A percentile compares a stretch with the other conserved stretches of the same genome.
These are phyloP conservation scores for Cladosporium oxysporum DNA, from an alignment of 2,329 filamentous ascomycete species.

Conservation along the genomic window DNA sequence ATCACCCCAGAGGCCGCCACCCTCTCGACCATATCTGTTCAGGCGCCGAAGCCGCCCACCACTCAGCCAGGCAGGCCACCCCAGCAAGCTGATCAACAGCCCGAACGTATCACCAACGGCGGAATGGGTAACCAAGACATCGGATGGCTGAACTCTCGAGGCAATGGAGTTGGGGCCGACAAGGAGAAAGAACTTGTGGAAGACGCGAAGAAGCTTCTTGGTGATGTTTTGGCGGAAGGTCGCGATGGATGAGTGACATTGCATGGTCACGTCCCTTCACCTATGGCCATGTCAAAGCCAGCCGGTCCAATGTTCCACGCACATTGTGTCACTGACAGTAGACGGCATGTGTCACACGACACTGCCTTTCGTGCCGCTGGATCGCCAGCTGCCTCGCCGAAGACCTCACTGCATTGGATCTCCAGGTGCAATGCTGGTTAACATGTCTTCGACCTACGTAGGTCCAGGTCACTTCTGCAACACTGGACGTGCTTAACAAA, in stretches of 20 bases:
- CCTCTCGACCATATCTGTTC: slow-evolving; percentile 30
- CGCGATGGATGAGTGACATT: slow-evolving; percentile 2
- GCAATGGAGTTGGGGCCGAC: slow-evolving; percentile 75
- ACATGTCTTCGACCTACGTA: neutral
- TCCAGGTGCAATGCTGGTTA: neutral
- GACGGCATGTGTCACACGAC: neutral
- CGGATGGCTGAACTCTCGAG: slow-evolving; percentile 85
- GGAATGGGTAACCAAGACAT: slow-evolving; percentile 68
- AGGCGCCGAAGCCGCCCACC: slow-evolving; percentile 25
- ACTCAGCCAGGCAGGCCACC: slow-evolving; percentile 32
- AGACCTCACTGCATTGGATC: neutral
- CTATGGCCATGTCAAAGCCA: neutral
- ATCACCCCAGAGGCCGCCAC: slow-evolving; percentile 53
- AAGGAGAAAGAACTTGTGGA: slow-evolving; percentile 82
- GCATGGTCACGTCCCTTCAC: neutral
- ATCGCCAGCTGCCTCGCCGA: neutral
- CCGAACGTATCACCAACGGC: slow-evolving; percentile 43
- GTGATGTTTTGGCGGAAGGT: slow-evolving; percentile 29
- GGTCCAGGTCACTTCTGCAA: neutral
- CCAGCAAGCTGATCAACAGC: slow-evolving; percentile 23
- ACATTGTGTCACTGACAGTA: neutral
- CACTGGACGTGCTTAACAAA: neutral
- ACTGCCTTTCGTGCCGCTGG: neutral
- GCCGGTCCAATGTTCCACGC: neutral
- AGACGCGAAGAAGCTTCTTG: slow-evolving; percentile 59